A percentile compares a stretch with the other conserved stretches of the same genome.
Conservation (phyloP, 2,329 filamentous ascomycete genomes). For the Fusarium dlaminii region DNA sequence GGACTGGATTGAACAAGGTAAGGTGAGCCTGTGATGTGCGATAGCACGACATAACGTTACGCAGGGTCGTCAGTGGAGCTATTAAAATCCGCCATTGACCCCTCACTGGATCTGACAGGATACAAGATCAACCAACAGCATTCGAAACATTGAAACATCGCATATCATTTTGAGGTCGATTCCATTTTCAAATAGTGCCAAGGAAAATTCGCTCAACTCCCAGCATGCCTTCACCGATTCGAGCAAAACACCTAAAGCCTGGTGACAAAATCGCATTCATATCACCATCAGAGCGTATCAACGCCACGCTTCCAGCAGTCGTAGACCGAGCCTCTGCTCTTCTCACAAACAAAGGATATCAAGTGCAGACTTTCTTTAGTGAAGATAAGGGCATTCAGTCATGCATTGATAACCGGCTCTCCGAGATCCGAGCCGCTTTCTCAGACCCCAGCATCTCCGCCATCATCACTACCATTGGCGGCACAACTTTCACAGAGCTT, state of each 20-base stretch:
- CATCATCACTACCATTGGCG: slow-evolving; percentile 53
- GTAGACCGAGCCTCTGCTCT: slow-evolving; percentile 45
- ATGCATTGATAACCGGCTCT: slow-evolving; percentile 48
- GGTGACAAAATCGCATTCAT: slow-evolving; percentile 53
- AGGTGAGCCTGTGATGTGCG: background rate
- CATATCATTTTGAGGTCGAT: rapidly evolving
- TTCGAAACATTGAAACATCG: too few relatives aligned
- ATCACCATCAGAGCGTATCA: slow-evolving; percentile 52
- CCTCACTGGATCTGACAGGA: background rate
- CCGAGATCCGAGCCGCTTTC: slow-evolving; percentile 52
- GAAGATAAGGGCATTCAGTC: slow-evolving; percentile 45
- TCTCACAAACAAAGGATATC: slow-evolving; percentile 47
- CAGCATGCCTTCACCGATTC: slow-evolving; percentile 31
- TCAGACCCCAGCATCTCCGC: slow-evolving; percentile 48
- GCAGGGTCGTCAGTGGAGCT: background rate
- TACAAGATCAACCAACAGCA: background rate
- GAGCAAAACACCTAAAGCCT: slow-evolving; percentile 44
- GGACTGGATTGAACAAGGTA: background rate
- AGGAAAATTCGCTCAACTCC: rapidly evolving
- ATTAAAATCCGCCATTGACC: background rate
- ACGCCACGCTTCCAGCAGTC: slow-evolving; percentile 42
- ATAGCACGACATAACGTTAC: slow-evolving; percentile 8
- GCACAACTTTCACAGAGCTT: slow-evolving; percentile 52
- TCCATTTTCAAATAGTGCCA: rapidly evolving
- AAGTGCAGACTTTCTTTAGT: slow-evolving; percentile 47